phyloP scores from a whole-genome alignment of 768 basidiomycete genomes.

The Termitomyces sp. region DNA sequence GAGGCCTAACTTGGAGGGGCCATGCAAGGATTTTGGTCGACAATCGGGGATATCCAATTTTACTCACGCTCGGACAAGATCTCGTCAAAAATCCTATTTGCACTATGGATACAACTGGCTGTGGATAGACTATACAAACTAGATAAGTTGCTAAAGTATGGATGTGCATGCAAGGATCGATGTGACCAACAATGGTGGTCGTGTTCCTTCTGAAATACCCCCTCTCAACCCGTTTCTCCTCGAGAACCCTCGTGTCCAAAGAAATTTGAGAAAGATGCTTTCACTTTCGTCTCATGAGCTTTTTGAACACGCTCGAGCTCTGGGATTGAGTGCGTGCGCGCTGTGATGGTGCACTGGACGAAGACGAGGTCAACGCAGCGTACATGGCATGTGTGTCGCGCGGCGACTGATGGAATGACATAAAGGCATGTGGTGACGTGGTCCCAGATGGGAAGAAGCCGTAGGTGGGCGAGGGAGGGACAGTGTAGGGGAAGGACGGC shows the following conservation, averaged over 20 bases:
- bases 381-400: constrained; percentile 58
- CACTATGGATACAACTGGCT: constrained; percentile 10
- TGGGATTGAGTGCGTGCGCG: constrained; percentile 15
- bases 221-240: neutral
- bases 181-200: constrained; percentile 14
- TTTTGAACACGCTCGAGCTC: constrained; percentile 29
- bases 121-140: constrained; percentile 14
- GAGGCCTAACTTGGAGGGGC: neutral
- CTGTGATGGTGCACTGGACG: constrained; percentile 13
- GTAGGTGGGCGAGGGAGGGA: constrained; percentile 50
- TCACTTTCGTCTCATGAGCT: constrained; percentile 27
- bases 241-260: neutral
- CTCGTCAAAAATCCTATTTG: neutral
- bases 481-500: constrained; percentile 41
- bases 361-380: constrained; percentile 36
- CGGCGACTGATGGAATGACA: constrained; percentile 52
- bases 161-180: neutral
- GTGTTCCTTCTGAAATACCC: neutral
- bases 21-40: neutral
- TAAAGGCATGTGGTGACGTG: constrained; percentile 54
- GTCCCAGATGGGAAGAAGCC: constrained; percentile 57
- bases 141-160: constrained; percentile 10
- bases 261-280: neutral
- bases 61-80: constrained; percentile 16
- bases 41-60: constrained; percentile 16